A percentile compares a stretch with the other conserved stretches of the same genome.
These are phyloP conservation scores for Blastobotrys muscicola DNA, from an alignment of 805 yeast species.

Conservation along the genomic window DNA sequence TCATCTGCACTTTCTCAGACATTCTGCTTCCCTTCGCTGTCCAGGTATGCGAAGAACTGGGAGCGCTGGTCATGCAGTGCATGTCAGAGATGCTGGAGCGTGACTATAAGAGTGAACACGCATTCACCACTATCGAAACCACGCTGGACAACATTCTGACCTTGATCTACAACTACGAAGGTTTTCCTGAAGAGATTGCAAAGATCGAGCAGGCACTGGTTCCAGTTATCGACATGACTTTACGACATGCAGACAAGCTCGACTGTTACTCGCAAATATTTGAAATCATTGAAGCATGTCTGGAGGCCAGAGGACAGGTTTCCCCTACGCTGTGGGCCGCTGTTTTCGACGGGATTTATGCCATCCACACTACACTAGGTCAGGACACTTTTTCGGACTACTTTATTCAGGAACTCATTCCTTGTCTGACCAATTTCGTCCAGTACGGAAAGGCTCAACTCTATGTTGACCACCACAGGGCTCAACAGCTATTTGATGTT, in stretches of 20 bases:
- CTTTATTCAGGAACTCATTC: conserved; percentile 61
- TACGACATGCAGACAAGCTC: conserved; percentile 52
- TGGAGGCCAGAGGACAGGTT: conserved; percentile 48
- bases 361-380: conserved; percentile 33
- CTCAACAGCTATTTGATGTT: too few relatives aligned
- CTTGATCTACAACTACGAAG: conserved; percentile 69
- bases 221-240: conserved; percentile 59
- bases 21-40: too few relatives aligned
- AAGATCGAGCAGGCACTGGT: conserved; percentile 57
- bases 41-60: background rate
- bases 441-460: conserved; percentile 47
- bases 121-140: too few relatives aligned
- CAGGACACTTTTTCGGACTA: conserved; percentile 39
- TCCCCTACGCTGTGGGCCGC: conserved; percentile 68
- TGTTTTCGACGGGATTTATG: conserved; percentile 51
- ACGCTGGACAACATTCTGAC: conserved; percentile 74
- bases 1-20: too few relatives aligned
- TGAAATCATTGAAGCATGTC: conserved; percentile 62
- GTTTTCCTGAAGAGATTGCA: conserved; percentile 55
- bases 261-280: conserved; percentile 69
- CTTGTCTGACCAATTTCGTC: conserved; percentile 63
- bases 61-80: too few relatives aligned
- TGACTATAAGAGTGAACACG: too few relatives aligned
- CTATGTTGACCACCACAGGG: too few relatives aligned
- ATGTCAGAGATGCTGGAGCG: too few relatives aligned